Evolutionary conservation across 1,284 basidiomycete genomes (phyloP).

Genomic region (Marasmius fiardii): DNA sequence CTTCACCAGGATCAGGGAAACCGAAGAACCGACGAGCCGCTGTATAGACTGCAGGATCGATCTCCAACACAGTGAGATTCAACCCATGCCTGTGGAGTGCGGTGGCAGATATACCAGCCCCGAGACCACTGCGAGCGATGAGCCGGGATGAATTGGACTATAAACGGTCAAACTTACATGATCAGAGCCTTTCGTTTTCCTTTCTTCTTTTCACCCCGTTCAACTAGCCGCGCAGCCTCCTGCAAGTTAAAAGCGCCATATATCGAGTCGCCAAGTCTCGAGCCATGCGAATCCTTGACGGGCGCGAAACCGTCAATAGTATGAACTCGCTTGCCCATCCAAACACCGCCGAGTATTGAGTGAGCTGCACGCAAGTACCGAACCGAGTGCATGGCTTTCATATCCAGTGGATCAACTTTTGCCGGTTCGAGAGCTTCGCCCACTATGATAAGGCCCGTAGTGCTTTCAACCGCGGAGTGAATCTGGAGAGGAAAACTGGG

Average conservation of each 20-base stretch:
- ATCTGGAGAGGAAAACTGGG: constrained; percentile 59
- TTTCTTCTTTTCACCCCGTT: constrained; percentile 30
- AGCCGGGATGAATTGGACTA: constrained; percentile 2
- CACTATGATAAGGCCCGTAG: constrained; percentile 79
- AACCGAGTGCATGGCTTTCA: constrained; percentile 44
- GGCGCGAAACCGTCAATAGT: constrained; percentile 38
- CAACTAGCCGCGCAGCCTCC: constrained; percentile 72
- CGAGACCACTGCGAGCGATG: constrained; percentile 65
- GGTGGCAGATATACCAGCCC: constrained; percentile 76
- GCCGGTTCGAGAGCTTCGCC: constrained; percentile 58
- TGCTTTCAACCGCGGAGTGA: constrained; percentile 65
- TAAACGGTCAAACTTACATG: constrained; percentile 50
- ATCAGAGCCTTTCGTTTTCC: constrained; percentile 54
- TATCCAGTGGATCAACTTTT: constrained; percentile 12
- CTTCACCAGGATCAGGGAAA: constrained; percentile 56
- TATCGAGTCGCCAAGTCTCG: constrained; percentile 69
- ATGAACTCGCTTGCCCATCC: constrained; percentile 58
- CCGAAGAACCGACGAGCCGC: constrained; percentile 79
- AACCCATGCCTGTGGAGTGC: constrained; percentile 69
- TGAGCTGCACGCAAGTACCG: constrained; percentile 86
- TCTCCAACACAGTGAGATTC: constrained; percentile 74
- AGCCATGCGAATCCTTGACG: constrained; percentile 50
- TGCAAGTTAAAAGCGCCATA: constrained; percentile 85
- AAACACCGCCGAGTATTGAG: constrained; percentile 85
- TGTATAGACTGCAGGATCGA: constrained; percentile 85